Percentiles rank a stretch among this genome's conserved stretches.
phyloP scores from a whole-genome alignment of 2,329 filamentous ascomycete genomes.

The Coleophoma cylindrospora region DNA sequence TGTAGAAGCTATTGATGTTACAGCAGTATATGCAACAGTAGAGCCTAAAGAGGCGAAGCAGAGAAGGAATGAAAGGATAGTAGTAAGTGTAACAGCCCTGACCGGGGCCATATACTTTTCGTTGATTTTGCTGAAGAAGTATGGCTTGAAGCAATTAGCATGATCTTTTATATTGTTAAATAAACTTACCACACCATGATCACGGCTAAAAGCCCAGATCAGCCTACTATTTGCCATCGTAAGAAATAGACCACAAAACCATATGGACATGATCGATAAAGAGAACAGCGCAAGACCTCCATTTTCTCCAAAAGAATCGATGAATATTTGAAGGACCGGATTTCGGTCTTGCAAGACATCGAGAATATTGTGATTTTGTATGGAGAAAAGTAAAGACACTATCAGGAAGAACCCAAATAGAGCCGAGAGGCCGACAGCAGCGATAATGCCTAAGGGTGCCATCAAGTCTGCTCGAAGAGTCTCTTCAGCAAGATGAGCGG shows the following conservation, averaged over 20 bases:
- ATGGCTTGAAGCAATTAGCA: constrained; percentile 23
- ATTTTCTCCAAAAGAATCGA: constrained; percentile 49
- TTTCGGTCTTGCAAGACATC: constrained; percentile 35
- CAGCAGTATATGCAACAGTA: constrained; percentile 49
- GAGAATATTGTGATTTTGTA: constrained; percentile 48
- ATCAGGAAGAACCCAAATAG: constrained; percentile 57
- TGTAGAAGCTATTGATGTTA: constrained; percentile 54
- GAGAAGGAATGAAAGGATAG: constrained; percentile 46
- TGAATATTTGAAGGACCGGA: constrained; percentile 52
- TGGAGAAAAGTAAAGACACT: constrained; percentile 50
- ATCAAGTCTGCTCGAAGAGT: constrained; percentile 51
- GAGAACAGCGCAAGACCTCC: constrained; percentile 50
- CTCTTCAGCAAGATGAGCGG: constrained; percentile 52
- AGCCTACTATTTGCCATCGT: constrained; percentile 52
- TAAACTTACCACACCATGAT: constrained; percentile 41
- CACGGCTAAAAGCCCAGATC: constrained; percentile 54
- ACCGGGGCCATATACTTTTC: constrained; percentile 41
- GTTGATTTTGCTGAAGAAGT: constrained; percentile 50
- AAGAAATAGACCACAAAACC: constrained; percentile 55
- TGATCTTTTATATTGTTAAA: background rate
- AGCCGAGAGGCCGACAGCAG: constrained; percentile 48
- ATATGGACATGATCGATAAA: constrained; percentile 53
- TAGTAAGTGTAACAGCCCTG: constrained; percentile 50
- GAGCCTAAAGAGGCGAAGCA: constrained; percentile 50
- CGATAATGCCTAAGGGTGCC: constrained; percentile 52